Percentiles rank a stretch among this genome's conserved stretches.
Evolutionary conservation across 2,329 filamentous ascomycete genomes (phyloP).

Genomic region (Alternaria atra): DNA sequence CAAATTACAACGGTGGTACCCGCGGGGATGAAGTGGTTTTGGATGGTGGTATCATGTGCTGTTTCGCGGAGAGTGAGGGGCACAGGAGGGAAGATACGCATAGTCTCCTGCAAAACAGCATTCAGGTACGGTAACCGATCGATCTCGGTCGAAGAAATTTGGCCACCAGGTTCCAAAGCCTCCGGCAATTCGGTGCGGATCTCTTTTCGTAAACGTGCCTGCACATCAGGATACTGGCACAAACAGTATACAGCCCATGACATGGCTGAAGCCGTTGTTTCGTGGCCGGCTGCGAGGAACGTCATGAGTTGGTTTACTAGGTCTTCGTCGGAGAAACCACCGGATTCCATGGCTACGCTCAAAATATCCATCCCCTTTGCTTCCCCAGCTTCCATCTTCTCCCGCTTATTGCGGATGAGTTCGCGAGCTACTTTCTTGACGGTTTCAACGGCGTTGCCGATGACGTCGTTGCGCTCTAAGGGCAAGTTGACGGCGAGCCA

Average conservation of each 20-base stretch:
- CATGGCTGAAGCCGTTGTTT: conserved; percentile 65
- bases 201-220: conserved; percentile 60
- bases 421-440: conserved; percentile 70
- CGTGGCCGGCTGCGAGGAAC: conserved; percentile 76
- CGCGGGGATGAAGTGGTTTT: conserved; percentile 71
- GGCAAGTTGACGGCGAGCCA: conserved; percentile 72
- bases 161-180: conserved; percentile 47
- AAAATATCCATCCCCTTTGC: conserved; percentile 74
- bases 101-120: conserved; percentile 79
- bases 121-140: conserved; percentile 79
- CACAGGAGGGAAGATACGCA: conserved; percentile 77
- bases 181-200: conserved; percentile 59
- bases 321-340: conserved; percentile 78
- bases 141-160: conserved; percentile 66
- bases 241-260: conserved; percentile 65
- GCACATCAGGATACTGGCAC: conserved; percentile 59
- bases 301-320: conserved; percentile 92
- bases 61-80: conserved; percentile 75
- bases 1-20: conserved; percentile 74
- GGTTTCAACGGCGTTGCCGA: conserved; percentile 46
- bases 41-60: conserved; percentile 69
- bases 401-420: conserved; percentile 76
- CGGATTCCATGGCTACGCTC: conserved; percentile 79
- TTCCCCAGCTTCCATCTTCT: conserved; percentile 57
- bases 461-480: conserved; percentile 69